Evolutionary conservation across 805 yeast genomes (phyloP).

Genomic region (Candida tallmaniae): DNA sequence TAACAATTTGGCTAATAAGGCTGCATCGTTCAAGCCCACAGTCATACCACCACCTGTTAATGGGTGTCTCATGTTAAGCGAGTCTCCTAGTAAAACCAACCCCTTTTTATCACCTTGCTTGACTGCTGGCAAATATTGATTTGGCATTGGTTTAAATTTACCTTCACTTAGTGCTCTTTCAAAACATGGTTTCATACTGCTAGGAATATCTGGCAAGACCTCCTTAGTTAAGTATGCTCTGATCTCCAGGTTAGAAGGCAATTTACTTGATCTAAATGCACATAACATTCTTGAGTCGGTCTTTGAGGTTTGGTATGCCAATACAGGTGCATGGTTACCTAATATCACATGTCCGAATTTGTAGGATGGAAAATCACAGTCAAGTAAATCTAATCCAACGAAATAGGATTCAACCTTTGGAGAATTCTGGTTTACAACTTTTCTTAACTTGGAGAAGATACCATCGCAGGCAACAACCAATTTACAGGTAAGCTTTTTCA

Average conservation of each 20-base stretch:
- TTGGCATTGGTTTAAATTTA: constrained; percentile 84
- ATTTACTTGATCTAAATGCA: constrained; percentile 68
- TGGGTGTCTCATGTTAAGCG: constrained; percentile 97
- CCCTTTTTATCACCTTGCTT: constrained; percentile 64
- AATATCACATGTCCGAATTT: constrained; percentile 87
- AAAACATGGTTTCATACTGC: constrained; percentile 61
- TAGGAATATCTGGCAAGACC: constrained; percentile 71
- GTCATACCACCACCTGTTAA: constrained; percentile 99
- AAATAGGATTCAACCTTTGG: constrained; percentile 80
- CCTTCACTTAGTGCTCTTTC: constrained; percentile 49
- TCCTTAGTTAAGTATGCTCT: constrained; percentile 52
- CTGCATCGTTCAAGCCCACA: constrained; percentile 87
- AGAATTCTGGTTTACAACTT: constrained; percentile 53
- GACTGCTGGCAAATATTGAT: constrained; percentile 81
- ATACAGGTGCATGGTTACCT: constrained; percentile 81
- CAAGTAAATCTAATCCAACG: constrained; percentile 70
- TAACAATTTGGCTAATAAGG: constrained; percentile 58
- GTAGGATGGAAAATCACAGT: constrained; percentile 72
- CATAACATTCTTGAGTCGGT: constrained; percentile 84
- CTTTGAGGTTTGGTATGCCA: constrained; percentile 82
- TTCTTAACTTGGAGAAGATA: constrained; percentile 87
- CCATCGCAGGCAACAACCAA: constrained; percentile 87
- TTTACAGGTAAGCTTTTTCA: constrained; percentile 49
- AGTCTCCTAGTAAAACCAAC: constrained; percentile 81
- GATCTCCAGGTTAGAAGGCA: constrained; percentile 67